phyloP scores from a whole-genome alignment of 495 filamentous ascomycete genomes.

The Choiromyces venosus region DNA sequence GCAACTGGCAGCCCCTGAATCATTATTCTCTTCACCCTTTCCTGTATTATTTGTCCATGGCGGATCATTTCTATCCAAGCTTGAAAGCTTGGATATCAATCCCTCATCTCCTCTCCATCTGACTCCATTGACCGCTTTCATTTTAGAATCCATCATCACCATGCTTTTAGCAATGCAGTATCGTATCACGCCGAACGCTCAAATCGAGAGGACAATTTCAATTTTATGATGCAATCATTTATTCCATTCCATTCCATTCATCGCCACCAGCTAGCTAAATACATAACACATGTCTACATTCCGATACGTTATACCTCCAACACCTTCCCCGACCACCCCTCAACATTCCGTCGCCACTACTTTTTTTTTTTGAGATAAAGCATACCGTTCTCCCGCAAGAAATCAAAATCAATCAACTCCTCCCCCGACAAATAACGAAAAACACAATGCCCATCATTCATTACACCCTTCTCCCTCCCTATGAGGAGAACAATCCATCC shows the following conservation, averaged over 20 bases:
- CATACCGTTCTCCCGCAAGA: slow-evolving; percentile 16
- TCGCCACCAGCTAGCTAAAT: not conserved
- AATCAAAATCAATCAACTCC: slow-evolving; percentile 23
- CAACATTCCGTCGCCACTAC: not conserved
- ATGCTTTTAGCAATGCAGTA: not conserved
- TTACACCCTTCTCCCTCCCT: slow-evolving; percentile 24
- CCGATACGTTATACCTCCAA: not conserved
- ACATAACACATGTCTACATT: slow-evolving; percentile 4
- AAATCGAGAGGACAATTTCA: not conserved
- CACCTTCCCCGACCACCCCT: not conserved
- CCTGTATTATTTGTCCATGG: not conserved
- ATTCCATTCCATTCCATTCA: slow-evolving; percentile 1
- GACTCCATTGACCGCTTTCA: not conserved
- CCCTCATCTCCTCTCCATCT: not conserved
- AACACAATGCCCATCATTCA: slow-evolving; percentile 19
- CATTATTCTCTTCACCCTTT: not conserved
- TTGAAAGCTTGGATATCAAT: not conserved
- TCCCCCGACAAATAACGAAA: slow-evolving; percentile 6
- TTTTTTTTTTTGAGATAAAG: slow-evolving; percentile 26
- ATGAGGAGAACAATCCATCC: not conserved
- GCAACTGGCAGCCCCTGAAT: not conserved
- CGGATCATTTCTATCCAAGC: not conserved
- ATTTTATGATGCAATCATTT: not conserved
- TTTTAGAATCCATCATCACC: not conserved
- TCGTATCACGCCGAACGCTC: not conserved